phyloP scores from a whole-genome alignment of 352 stramenopile genomes.

The Globisporangium sylvaticum region DNA sequence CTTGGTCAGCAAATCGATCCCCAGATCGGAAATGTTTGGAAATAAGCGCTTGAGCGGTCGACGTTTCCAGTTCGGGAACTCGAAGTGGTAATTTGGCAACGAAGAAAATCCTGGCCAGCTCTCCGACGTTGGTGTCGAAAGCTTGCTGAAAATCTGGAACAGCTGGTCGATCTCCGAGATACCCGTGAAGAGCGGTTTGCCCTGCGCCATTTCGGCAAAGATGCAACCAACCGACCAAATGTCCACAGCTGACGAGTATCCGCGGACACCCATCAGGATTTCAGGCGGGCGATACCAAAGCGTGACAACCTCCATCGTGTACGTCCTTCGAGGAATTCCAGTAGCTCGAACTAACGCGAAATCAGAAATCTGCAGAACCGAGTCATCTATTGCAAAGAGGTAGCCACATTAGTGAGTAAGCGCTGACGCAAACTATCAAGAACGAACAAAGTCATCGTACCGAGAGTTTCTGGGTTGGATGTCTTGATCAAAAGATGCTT shows the following conservation, averaged over 20 bases:
- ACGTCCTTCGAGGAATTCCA: slow-evolving; percentile 82
- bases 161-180: slow-evolving; percentile 84
- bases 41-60: slow-evolving; percentile 68
- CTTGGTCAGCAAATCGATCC: slow-evolving; percentile 69
- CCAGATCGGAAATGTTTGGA: slow-evolving; percentile 61
- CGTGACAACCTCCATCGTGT: slow-evolving; percentile 90
- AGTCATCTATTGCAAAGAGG: slow-evolving; percentile 34
- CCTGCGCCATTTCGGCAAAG: slow-evolving; percentile 95
- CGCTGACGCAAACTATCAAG: too few relatives aligned
- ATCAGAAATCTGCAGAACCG: slow-evolving; percentile 80
- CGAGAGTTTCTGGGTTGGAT: slow-evolving; percentile 47
- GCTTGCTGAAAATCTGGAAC: slow-evolving; percentile 88
- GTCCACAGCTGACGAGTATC: slow-evolving; percentile 85
- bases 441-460: slow-evolving; percentile 22
- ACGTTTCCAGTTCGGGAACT: slow-evolving; percentile 78
- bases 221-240: slow-evolving; percentile 97
- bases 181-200: slow-evolving; percentile 76
- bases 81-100: slow-evolving; percentile 96
- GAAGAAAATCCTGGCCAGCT: slow-evolving; percentile 96
- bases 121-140: slow-evolving; percentile 96
- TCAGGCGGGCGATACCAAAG: slow-evolving; percentile 90
- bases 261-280: slow-evolving; percentile 86
- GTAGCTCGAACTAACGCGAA: slow-evolving; percentile 88
- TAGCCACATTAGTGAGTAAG: background rate
- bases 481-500: slow-evolving; percentile 89